Base-by-base conservation (phyloP, 2,329 filamentous ascomycete species). In the Claviceps sp. region DNA sequence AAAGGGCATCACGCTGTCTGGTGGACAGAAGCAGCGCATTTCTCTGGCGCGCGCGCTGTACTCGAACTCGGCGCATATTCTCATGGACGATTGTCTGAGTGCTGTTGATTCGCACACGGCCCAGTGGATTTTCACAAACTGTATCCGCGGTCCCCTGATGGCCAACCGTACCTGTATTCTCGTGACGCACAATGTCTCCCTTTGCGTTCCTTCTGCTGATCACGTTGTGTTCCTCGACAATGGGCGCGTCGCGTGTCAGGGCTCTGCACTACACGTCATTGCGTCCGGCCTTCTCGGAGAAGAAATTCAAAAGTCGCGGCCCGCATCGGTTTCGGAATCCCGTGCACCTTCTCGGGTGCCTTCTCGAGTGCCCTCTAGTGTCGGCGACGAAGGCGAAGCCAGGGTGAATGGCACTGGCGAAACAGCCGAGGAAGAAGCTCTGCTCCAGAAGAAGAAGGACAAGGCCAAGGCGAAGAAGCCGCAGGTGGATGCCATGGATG, bases 11-110 rank as follows among this genome's bases (percentile, higher is more conserved):
- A 91, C 91, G 16, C 79, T 98, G 14, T 98, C 93, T 6, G 93
- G 93, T 57, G 93, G 93, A 6, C 93, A 98, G 69, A 97, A 97
- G 70, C 93, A 98, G 68, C 84, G 93, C 54, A 97, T 98, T 49
- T 96, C 91, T 14, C 77, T 98, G 45, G 93, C 93, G n/a, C 84
- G 93, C 58, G 93, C 93, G 1, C 77, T 98, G n/a, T 98, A 98
- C 69, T 95, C 89, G 58, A 91, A 89, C 67, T 94, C 90, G 5
- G 85, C 84, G 50, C 91, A 97, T 66, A 71, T 98, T 16, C 77
- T 98, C 11, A 76, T 98, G 48, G 93, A 98, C 62, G 93, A 98
- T 66, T 95, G 94, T 57, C 76, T 98, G 44, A 96, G 90, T 63
- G 93, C 93, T 30, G 93, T 98, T 37, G 93, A 98, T 66, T 94